Evolutionary conservation across 441 rosid species (phyloP), one percentile per base, ranked within the genome.

Genomic region (Erodium chrysanthum): DNA sequence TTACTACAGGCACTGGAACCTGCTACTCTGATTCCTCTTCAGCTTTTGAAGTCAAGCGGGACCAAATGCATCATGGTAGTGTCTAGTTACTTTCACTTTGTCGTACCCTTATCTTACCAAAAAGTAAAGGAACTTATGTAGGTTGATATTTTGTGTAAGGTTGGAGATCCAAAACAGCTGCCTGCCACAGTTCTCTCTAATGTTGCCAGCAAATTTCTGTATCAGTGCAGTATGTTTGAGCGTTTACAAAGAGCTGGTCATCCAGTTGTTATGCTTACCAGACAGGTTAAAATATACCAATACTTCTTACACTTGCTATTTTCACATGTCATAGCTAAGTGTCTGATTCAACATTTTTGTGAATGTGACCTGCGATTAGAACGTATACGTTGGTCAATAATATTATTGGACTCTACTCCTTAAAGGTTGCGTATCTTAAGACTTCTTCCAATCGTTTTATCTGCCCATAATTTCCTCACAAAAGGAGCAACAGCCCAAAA

Each of bases 111-210:
- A 44, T 27, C 7, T 66, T 50, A 37, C 3, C 67, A 15, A 63
- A 70, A 37, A 18, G 42, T 37, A 37, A 37, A 66, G 33, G 27
- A 46, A 48, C 67, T 48, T 42, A 69, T 67, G 17, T 73, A 76
- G 79, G 68, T 68, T 64, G 21, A 27, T 42, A 14, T 71, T 22
- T 70, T 70, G 67, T 76, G 68, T 14, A 72, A 95, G 99, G 99
- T 92, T 80, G 99, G 99, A 66, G 99, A 95, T 75, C 98, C 99
- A 56, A 95, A 90, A 83, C 98, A 95, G 78, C 99, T 95, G 77
- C 99, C 99, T 63, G 98, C 98, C 23, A 95, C 99, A 4, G 99
- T 95, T 71, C 95, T 95, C 68, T 95, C 99, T 14, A 88, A 84
- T 71, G 74, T 86, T 74, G 99, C 98, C n/a, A 90, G 99, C 86